These are phyloP conservation scores for Yarrowia sp. DNA, from an alignment of 805 yeast species.

Conservation along the genomic window DNA sequence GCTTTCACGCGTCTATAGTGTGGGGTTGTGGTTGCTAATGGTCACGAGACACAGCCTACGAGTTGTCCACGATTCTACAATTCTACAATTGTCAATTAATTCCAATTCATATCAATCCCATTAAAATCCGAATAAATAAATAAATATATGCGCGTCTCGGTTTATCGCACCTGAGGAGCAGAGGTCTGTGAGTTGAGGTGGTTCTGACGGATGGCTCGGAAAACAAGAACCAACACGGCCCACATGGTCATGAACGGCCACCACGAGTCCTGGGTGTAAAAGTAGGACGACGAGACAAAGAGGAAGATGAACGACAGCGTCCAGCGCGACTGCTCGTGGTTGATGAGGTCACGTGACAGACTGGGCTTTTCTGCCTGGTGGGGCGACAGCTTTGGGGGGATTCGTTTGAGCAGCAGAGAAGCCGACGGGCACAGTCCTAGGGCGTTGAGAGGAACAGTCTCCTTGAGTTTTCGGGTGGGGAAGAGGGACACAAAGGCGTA, in stretches of 20 bases:
- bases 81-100: not conserved
- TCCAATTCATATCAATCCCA: not conserved
- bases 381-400: constrained; percentile 21
- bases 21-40: not conserved
- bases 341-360: constrained; percentile 17
- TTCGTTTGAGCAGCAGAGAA: constrained; percentile 5
- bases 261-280: constrained; percentile 25
- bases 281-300: constrained; percentile 21
- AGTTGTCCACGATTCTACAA: not conserved
- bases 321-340: constrained; percentile 27
- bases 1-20: too few relatives aligned
- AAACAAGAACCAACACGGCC: constrained; percentile 18
- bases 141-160: not conserved
- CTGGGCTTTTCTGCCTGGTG: constrained; percentile 25
- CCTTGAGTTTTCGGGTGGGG: constrained; percentile 20
- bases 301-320: constrained; percentile 18
- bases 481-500: constrained; percentile 25
- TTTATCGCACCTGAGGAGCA: not conserved
- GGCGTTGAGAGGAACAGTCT: constrained; percentile 3
- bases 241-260: constrained; percentile 26
- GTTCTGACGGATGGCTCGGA: constrained; percentile 24
- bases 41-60: not conserved
- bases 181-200: constrained; percentile 12
- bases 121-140: not conserved
- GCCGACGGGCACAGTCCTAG: constrained; percentile 20